A percentile compares a stretch with the other conserved stretches of the same genome.
phyloP scores from a whole-genome alignment of 148 eudicot species.

The Persicaria tinctoria region DNA sequence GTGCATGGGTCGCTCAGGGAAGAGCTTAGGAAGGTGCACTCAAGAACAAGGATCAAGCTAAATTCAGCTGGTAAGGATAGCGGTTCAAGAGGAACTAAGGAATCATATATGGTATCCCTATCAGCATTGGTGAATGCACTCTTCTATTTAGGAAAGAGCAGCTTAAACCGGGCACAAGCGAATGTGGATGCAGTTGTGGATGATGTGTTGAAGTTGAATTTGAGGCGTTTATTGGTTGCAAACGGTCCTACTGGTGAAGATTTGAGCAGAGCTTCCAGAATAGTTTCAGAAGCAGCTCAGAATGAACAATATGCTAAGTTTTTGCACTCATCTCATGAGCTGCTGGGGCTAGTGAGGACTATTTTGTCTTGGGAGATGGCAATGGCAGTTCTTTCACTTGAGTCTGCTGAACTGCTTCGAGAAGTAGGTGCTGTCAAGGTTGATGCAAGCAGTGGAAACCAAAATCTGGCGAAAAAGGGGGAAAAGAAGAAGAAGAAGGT shows the following conservation, averaged over 20 bases:
- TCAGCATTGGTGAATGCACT: constrained; percentile 25
- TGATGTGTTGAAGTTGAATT: constrained; percentile 26
- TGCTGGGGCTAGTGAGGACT: constrained; percentile 33
- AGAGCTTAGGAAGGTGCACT: constrained; percentile 40
- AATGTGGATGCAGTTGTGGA: constrained; percentile 25
- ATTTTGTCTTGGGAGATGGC: constrained; percentile 28
- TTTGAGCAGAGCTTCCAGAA: constrained; percentile 24
- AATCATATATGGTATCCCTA: constrained; percentile 28
- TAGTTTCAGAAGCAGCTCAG: constrained; percentile 27
- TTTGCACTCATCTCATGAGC: constrained; percentile 37
- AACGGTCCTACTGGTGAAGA: constrained; percentile 27
- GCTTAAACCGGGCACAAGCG: constrained; percentile 36
- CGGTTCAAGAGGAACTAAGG: constrained; percentile 19
- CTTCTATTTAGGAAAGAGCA: constrained; percentile 38
- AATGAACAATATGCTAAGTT: constrained; percentile 35
- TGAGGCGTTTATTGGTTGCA: constrained; percentile 26
- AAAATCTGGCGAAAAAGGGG: constrained; percentile 36
- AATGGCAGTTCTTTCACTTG: constrained; percentile 5
- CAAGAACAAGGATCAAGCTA: constrained; percentile 39
- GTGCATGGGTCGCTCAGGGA: constrained; percentile 62
- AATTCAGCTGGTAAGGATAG: constrained; percentile 35
- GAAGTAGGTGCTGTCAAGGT: background rate
- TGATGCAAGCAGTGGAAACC: constrained; percentile 21
- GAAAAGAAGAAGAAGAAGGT: constrained; percentile 51
- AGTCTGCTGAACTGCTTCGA: constrained; percentile 2